Evolutionary conservation across 345 rosid genomes (phyloP).

Genomic region (Camelina hispida): DNA sequence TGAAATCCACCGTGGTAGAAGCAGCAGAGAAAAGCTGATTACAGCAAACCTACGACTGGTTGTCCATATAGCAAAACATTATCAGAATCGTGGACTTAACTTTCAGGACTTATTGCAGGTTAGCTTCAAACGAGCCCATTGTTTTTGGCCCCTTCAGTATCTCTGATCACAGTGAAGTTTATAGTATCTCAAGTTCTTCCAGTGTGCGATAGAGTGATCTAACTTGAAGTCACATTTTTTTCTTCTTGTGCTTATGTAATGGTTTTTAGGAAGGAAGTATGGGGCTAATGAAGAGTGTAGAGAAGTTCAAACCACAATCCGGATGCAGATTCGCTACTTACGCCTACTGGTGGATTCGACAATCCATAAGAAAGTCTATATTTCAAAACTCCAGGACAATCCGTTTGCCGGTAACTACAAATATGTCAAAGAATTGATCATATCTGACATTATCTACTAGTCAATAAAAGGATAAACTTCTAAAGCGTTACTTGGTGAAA

Average conservation of each 20-base stretch:
- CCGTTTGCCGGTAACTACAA: constrained; percentile 76
- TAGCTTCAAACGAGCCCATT: constrained; percentile 16
- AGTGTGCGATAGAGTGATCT: not conserved
- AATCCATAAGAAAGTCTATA: constrained; percentile 71
- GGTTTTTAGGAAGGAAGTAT: constrained; percentile 73
- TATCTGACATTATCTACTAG: constrained; percentile 11
- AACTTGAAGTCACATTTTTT: constrained; percentile 3
- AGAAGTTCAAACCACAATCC: constrained; percentile 80
- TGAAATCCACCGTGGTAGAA: constrained; percentile 64
- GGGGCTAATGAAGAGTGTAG: constrained; percentile 90
- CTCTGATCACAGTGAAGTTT: constrained; percentile 1
- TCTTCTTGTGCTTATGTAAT: constrained; percentile 27
- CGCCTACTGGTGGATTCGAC: constrained; percentile 97
- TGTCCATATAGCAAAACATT: constrained; percentile 82
- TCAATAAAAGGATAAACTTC: not conserved
- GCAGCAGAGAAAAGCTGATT: constrained; percentile 73
- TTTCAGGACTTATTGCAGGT: constrained; percentile 91
- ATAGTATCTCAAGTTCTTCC: constrained; percentile 4
- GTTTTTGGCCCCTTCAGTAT: not conserved
- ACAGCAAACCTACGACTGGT: constrained; percentile 80
- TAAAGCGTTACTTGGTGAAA: constrained; percentile 21
- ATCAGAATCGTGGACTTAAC: constrained; percentile 78
- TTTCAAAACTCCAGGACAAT: constrained; percentile 78
- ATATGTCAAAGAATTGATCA: not conserved
- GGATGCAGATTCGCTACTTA: constrained; percentile 88